Base-by-base conservation (phyloP, 805 yeast species). In the Yamadazyma paraphyllophila region DNA sequence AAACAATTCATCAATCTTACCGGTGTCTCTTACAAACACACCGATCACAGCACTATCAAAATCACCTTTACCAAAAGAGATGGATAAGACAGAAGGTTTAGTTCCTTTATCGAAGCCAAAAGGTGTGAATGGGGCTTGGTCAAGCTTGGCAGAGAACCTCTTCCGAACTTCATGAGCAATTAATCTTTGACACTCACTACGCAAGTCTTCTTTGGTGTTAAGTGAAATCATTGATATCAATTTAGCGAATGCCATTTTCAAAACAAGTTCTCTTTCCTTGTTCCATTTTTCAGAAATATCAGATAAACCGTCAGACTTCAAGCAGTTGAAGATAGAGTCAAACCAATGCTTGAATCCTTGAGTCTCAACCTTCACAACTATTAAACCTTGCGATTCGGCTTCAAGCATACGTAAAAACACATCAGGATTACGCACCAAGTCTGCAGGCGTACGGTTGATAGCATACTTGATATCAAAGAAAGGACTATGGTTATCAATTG, bases 81-180 rank as follows among this genome's bases (percentile, higher is more conserved):
- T 57, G 0, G 96, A 82, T 52, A 94, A 70, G 0, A 89, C 92
- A 50, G 86, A 82, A 15, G 99, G 96, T 43, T 82, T 75, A 4
- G 96, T 86, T 37, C 97, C 96, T 47, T 78, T 75, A 36, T 81
- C 87, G 53, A 76, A 84, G 4, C 87, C 85, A 38, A 78, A 76
- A 5, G 98, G 96, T 54, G 86, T 82, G 65, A 72, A 91, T 27
- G 99, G 97, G 2, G 98, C 96, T 69, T 91, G 98, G 62, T 92
- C 94, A 30, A 94, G 74, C 57, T 83, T 85, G 16, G 78, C 74
- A 61, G 80, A 71, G 58, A 92, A 85, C 25, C 77, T 71, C 36
- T 77, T 75, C 54, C 98, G 83, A 30, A 92, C 80, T 47, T 83
- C 83, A 47, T 73, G 76, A 41, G 82, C 82, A 37, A 94, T 73